These are phyloP conservation scores for Candida anglica DNA, from an alignment of 805 yeast species.

Conservation along the genomic window DNA sequence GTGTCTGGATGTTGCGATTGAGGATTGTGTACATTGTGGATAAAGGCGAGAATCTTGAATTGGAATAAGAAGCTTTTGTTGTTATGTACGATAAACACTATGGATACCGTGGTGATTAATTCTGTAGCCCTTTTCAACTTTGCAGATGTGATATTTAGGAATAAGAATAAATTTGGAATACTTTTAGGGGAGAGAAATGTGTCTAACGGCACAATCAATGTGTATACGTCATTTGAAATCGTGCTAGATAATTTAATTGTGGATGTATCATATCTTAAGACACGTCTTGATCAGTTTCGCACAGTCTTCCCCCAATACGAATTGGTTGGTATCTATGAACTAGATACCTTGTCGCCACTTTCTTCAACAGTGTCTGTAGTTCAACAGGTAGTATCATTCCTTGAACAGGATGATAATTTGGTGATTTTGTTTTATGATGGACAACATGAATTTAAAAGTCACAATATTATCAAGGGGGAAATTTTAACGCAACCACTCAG, in stretches of 20 bases:
- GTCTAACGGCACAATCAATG: slow-evolving; percentile 8
- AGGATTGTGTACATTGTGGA: too few species aligned
- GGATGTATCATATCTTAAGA: slow-evolving; percentile 20
- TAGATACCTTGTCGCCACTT: slow-evolving; percentile 5
- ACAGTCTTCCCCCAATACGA: slow-evolving; percentile 23
- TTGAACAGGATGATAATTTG: background rate
- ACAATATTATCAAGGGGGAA: background rate
- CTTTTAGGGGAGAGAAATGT: slow-evolving; percentile 19
- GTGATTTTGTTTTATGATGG: slow-evolving; percentile 1
- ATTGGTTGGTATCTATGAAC: slow-evolving; percentile 29
- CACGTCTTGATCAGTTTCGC: slow-evolving; percentile 22
- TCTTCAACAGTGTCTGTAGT: slow-evolving; percentile 3
- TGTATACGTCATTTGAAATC: slow-evolving; percentile 28
- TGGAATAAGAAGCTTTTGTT: too few species aligned
- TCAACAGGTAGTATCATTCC: background rate
- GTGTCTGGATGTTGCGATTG: too few species aligned
- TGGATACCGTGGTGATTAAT: too few species aligned
- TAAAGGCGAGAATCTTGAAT: too few species aligned
- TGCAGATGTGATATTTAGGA: slow-evolving; percentile 25
- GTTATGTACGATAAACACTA: too few species aligned
- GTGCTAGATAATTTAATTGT: slow-evolving; percentile 11
- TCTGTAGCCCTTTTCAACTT: slow-evolving; percentile 27
- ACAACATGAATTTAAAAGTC: slow-evolving; percentile 2
- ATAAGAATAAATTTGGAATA: slow-evolving; percentile 19
- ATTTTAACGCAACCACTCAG: too few species aligned